Percentiles rank a stretch among this genome's conserved stretches.
phyloP scores from a whole-genome alignment of 352 stramenopile species.

The Plasmopara muralis region DNA sequence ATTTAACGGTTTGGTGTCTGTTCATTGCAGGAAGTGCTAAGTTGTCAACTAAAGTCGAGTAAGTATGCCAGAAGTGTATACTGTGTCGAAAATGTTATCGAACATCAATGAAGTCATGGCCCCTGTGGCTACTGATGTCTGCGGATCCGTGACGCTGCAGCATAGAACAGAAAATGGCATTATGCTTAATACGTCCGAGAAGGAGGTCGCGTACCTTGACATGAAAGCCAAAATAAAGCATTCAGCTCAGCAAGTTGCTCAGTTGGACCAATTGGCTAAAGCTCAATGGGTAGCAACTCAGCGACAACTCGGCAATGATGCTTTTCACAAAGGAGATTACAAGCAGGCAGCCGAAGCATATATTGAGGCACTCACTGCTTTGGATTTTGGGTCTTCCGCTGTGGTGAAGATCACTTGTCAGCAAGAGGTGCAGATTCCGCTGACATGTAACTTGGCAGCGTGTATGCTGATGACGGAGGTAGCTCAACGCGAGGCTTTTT shows the following conservation, averaged over 20 bases:
- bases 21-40: constrained; percentile 1
- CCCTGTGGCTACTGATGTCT: constrained; percentile 40
- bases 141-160: constrained; percentile 54
- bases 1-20: constrained; percentile 13
- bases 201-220: constrained; percentile 74
- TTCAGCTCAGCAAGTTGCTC: constrained; percentile 45
- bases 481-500: neutral
- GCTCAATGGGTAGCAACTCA: constrained; percentile 39
- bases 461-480: constrained; percentile 72
- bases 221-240: constrained; percentile 71
- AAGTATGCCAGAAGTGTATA: constrained; percentile 57
- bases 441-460: constrained; percentile 74
- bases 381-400: constrained; percentile 46
- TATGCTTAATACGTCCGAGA: constrained; percentile 65
- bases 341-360: constrained; percentile 54
- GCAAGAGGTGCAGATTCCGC: constrained; percentile 46
- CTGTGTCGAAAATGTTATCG: constrained; percentile 78
- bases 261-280: constrained; percentile 31
- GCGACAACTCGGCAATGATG: constrained; percentile 40
- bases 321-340: constrained; percentile 41
- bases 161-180: constrained; percentile 70
- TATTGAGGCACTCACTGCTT: constrained; percentile 55
- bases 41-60: constrained; percentile 1
- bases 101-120: constrained; percentile 79
- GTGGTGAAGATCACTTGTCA: constrained; percentile 40